Base-by-base conservation (phyloP, 2,329 filamentous ascomycete species). In the Cladosporium austrohemisphaericum region DNA sequence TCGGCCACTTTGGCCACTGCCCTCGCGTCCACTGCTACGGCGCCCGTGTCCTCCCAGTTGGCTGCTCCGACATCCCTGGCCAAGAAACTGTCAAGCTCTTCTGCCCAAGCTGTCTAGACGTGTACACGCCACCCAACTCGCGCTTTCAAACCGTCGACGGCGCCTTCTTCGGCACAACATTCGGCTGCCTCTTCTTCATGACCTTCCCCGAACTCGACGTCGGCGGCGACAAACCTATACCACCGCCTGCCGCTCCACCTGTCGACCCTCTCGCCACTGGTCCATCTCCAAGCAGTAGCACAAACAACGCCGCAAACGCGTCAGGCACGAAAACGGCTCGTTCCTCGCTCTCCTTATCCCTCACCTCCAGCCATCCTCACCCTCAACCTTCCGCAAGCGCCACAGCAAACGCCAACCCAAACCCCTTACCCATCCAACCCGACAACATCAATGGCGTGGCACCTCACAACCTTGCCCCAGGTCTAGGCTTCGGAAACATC, bases 11-110 rank as follows among this genome's bases (percentile, higher is more conserved):
- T 65, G 93, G 93, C 46, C 84, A 86, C 59, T 98, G 93, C 68
- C 93, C 93, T n/a, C 83, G 93, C 52, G 94, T 92, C 52, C 84
- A 92, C 71, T 98, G 93, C 77, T 86, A 90, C 61, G 85, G 87
- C 52, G 87, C 89, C 56, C 86, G 92, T 62, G 93, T 95, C 11
- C 79, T 98, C 4, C 93, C 93, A 1, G 92, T 98, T 16, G 93
- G 93, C 29, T 80, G 93, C 54, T 95, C 89, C 51, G 93, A 98
- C 69, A 93, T 92, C 40, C 92, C 93, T 1, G 93, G 93, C 56
- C 87, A 95, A 68, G 92, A 98, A 65, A 98, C 93, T 0, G 93
- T 98, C 64, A 98, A 98, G 75, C 81, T 98, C 18, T 98, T 96
- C 74, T 98, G 93, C 67, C 93, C 93, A 2, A 91, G 88, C 54